Evolutionary conservation across 192 early-diverging fungal genomes (phyloP).

Genomic region (Funneliformis geosporum): DNA sequence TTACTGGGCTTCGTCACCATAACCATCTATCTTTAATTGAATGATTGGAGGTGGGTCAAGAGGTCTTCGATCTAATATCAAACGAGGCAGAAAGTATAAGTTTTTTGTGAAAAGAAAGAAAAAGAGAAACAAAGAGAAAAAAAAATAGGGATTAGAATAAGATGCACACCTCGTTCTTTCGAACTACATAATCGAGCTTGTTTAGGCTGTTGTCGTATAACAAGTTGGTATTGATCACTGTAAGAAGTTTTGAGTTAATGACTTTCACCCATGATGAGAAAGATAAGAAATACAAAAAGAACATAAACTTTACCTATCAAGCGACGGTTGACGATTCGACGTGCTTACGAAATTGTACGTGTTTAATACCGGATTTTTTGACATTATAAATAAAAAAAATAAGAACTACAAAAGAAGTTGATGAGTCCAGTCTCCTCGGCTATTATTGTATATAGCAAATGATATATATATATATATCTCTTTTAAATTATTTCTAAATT

Average conservation of each 20-base stretch:
- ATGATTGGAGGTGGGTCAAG: conserved; percentile 80
- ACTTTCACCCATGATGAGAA: not conserved
- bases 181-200: conserved; percentile 87
- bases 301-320: conserved; percentile 17
- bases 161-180: conserved; percentile 77
- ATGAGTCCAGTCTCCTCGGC: not conserved
- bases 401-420: too few relatives aligned
- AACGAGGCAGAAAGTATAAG: too few relatives aligned
- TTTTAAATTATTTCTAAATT: not conserved
- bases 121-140: too few relatives aligned
- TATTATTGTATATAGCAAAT: not conserved
- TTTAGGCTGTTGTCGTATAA: conserved; percentile 81
- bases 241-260: not conserved
- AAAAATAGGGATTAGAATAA: not conserved
- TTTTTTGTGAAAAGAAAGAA: too few relatives aligned
- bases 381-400: conserved; percentile 5
- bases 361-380: conserved; percentile 25
- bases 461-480: not conserved
- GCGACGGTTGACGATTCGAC: not conserved
- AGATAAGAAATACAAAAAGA: not conserved
- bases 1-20: conserved; percentile 39
- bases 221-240: conserved; percentile 51
- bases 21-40: conserved; percentile 47
- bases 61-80: conserved; percentile 65
- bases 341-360: conserved; percentile 32